Conservation (phyloP, 352 stramenopile genomes). For the Phytophthora fragariaefolia region DNA sequence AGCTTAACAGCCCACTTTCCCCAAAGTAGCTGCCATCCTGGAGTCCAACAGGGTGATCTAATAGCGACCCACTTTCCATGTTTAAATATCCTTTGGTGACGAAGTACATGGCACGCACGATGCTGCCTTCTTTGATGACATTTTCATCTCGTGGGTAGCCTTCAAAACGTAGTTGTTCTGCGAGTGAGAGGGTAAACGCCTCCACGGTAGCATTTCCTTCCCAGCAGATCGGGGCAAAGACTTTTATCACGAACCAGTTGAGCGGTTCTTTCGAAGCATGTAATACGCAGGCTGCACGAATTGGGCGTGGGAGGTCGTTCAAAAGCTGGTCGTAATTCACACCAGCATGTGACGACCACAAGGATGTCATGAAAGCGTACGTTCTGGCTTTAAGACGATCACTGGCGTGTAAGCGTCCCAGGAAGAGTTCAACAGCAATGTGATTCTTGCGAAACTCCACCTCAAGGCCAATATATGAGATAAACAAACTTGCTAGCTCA, state of each 20-base stretch:
- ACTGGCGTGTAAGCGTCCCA: slow-evolving; percentile 46
- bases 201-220: slow-evolving; percentile 20
- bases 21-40: slow-evolving; percentile 62
- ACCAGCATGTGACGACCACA: slow-evolving; percentile 64
- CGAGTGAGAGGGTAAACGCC: slow-evolving; percentile 39
- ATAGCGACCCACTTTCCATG: slow-evolving; percentile 36
- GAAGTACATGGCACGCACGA: slow-evolving; percentile 72
- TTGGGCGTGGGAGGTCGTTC: slow-evolving; percentile 51
- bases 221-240: slow-evolving; percentile 41
- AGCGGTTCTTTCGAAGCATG: slow-evolving; percentile 44
- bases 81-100: slow-evolving; percentile 65
- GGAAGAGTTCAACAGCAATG: slow-evolving; percentile 55
- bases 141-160: slow-evolving; percentile 64
- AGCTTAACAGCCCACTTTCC: slow-evolving; percentile 60
- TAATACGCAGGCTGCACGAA: slow-evolving; percentile 57
- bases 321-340: slow-evolving; percentile 63
- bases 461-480: slow-evolving; percentile 63
- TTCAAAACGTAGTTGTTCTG: slow-evolving; percentile 58
- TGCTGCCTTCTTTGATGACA: slow-evolving; percentile 64
- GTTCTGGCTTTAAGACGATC: slow-evolving; percentile 37
- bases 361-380: slow-evolving; percentile 52
- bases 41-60: slow-evolving; percentile 28
- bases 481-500: slow-evolving; percentile 59
- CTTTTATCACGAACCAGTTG: slow-evolving; percentile 45
- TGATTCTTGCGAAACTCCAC: slow-evolving; percentile 70